These are phyloP conservation scores for Candida tibetensis DNA, from an alignment of 805 yeast genomes.

Conservation along the genomic window DNA sequence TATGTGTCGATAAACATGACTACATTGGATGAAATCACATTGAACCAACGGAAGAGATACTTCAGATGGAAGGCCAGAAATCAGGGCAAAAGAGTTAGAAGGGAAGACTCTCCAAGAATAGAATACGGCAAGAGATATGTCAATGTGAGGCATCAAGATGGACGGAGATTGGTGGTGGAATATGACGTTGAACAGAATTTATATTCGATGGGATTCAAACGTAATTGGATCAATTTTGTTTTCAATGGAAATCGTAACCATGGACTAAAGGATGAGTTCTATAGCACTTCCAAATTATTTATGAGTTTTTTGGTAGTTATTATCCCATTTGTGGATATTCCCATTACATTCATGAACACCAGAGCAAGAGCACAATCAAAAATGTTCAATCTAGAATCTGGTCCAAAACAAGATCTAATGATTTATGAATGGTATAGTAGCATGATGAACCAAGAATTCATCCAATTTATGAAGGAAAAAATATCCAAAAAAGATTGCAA, in stretches of 20 bases:
- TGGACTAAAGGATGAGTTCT: slow-evolving; percentile 11
- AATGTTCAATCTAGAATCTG: neutral
- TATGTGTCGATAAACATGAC: slow-evolving; percentile 51
- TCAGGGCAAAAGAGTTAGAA: slow-evolving; percentile 7
- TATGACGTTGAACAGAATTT: slow-evolving; percentile 30
- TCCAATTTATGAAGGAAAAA: slow-evolving; percentile 6
- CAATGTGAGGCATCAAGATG: slow-evolving; percentile 31
- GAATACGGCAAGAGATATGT: slow-evolving; percentile 42
- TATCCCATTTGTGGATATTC: slow-evolving; percentile 25
- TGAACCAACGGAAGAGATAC: slow-evolving; percentile 29
- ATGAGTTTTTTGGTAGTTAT: slow-evolving; percentile 13
- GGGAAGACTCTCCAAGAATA: slow-evolving; percentile 16
- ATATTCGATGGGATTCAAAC: slow-evolving; percentile 35
- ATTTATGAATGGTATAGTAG: slow-evolving; percentile 8
- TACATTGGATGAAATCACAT: slow-evolving; percentile 55
- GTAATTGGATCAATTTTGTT: slow-evolving; percentile 36
- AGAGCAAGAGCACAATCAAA: neutral
- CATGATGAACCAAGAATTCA: slow-evolving; percentile 8
- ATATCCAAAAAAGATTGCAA: slow-evolving; percentile 10
- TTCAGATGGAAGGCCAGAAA: slow-evolving; percentile 19
- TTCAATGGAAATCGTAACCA: slow-evolving; percentile 23
- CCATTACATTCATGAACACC: slow-evolving; percentile 2
- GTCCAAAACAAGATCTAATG: neutral
- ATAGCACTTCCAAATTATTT: slow-evolving; percentile 11
- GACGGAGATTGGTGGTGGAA: slow-evolving; percentile 36